These are phyloP conservation scores for Candida alai DNA, from an alignment of 805 yeast genomes.

Conservation along the genomic window DNA sequence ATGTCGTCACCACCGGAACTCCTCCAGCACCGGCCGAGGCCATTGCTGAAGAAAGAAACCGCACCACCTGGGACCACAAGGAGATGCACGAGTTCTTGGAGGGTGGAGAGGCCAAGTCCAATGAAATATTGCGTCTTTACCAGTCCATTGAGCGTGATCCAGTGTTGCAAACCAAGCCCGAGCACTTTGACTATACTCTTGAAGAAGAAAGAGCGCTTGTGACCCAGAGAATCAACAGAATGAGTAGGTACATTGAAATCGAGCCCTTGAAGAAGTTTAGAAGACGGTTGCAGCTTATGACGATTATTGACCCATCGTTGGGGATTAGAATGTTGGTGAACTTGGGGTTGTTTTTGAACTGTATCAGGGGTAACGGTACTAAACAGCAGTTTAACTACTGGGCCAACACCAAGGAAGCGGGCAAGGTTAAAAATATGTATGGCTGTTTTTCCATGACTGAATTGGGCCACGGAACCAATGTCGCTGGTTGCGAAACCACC, in stretches of 20 bases:
- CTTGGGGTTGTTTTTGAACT: conserved; percentile 36
- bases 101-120: conserved; percentile 31
- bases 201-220: conserved; percentile 29
- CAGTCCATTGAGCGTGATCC: conserved; percentile 39
- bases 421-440: conserved; percentile 38
- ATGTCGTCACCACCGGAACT: conserved; percentile 15
- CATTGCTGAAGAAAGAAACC: conserved; percentile 27
- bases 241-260: conserved; percentile 33
- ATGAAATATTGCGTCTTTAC: conserved; percentile 24
- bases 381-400: conserved; percentile 35
- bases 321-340: conserved; percentile 38
- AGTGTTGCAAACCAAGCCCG: conserved; percentile 24
- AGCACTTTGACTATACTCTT: conserved; percentile 31
- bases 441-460: conserved; percentile 96
- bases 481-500: conserved; percentile 89
- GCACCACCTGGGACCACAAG: conserved; percentile 16
- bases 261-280: conserved; percentile 29
- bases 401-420: conserved; percentile 32
- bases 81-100: conserved; percentile 36
- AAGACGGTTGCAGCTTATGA: conserved; percentile 33
- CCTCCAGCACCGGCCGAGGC: conserved; percentile 26
- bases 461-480: conserved; percentile 90
- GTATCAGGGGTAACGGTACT: conserved; percentile 41
- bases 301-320: conserved; percentile 35
- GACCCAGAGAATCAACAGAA: conserved; percentile 30